phyloP scores from a whole-genome alignment of 192 early-diverging fungal genomes.

The Anaeromyces robustus region DNA sequence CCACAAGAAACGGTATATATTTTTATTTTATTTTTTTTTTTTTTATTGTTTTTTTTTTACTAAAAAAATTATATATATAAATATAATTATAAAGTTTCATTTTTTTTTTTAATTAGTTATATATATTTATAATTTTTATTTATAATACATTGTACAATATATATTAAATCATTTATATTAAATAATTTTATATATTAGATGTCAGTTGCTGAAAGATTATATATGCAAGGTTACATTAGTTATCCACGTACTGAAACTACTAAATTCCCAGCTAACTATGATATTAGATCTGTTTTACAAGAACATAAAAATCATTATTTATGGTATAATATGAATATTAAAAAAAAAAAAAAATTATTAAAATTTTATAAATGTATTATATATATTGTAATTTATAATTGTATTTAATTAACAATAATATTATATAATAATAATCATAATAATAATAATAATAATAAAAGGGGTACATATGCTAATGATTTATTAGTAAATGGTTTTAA shows the following conservation, averaged over 20 bases:
- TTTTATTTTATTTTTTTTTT: no score
- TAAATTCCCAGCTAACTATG: constrained; percentile 24
- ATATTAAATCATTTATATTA: not conserved
- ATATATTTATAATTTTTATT: no score
- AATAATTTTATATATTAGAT: constrained; percentile 10
- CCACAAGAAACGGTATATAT: constrained; percentile 22
- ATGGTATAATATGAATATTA: constrained; percentile 9
- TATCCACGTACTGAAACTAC: constrained; percentile 36
- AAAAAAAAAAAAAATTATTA: not conserved
- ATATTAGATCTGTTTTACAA: constrained; percentile 14
- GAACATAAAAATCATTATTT: constrained; percentile 15
- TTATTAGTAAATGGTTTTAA: constrained; percentile 14
- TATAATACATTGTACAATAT: no score
- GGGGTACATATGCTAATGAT: constrained; percentile 14
- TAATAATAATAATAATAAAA: not conserved
- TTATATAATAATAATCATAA: no score
- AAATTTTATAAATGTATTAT: no score
- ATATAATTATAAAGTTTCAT: not conserved
- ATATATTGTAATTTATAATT: no score
- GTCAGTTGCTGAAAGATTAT: constrained; percentile 25
- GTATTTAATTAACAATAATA: no score
- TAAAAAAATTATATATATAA: not conserved
- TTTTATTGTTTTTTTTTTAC: no score
- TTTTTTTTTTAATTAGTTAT: no score
- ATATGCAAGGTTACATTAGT: constrained; percentile 29